Conservation (phyloP, 2,329 filamentous ascomycete genomes). For the Thielaviopsis musarum region DNA sequence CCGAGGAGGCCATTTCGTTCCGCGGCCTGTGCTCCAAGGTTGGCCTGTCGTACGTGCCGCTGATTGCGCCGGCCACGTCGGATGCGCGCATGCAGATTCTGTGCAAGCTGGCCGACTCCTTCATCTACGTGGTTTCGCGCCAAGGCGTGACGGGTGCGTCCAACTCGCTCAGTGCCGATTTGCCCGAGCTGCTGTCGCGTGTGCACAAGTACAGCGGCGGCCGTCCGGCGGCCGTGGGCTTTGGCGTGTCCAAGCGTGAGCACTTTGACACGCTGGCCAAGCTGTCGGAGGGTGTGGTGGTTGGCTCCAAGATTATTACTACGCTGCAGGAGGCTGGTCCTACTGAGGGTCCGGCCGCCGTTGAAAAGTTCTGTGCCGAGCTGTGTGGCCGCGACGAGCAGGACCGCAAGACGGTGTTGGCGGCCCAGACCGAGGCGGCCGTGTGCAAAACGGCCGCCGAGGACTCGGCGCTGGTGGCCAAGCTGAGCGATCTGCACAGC, state of each 20-base stretch:
- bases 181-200: slow-evolving; percentile 65
- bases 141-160: slow-evolving; percentile 93
- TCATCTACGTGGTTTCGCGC: slow-evolving; percentile 95
- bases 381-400: slow-evolving; percentile 31
- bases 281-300: slow-evolving; percentile 85
- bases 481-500: slow-evolving; percentile 67
- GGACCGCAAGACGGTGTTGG: slow-evolving; percentile 24
- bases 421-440: slow-evolving; percentile 33
- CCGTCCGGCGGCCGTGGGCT: slow-evolving; percentile 81
- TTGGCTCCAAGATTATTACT: slow-evolving; percentile 87
- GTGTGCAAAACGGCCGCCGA: slow-evolving; percentile 44
- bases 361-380: slow-evolving; percentile 74
- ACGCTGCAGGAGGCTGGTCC: slow-evolving; percentile 52
- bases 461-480: slow-evolving; percentile 52
- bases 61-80: slow-evolving; percentile 87
- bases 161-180: slow-evolving; percentile 61
- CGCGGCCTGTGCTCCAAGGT: slow-evolving; percentile 65
- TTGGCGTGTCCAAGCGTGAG: slow-evolving; percentile 87
- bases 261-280: slow-evolving; percentile 77
- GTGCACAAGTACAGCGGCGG: slow-evolving; percentile 89
- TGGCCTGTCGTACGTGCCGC: slow-evolving; percentile 84
- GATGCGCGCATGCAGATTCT: slow-evolving; percentile 88
- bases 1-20: slow-evolving; percentile 90
- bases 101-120: slow-evolving; percentile 92
- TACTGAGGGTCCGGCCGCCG: slow-evolving; percentile 36